A percentile compares a stretch with the other conserved stretches of the same genome.
Conservation (phyloP, 1,284 basidiomycete species). For the Rhodotorula sp. region DNA sequence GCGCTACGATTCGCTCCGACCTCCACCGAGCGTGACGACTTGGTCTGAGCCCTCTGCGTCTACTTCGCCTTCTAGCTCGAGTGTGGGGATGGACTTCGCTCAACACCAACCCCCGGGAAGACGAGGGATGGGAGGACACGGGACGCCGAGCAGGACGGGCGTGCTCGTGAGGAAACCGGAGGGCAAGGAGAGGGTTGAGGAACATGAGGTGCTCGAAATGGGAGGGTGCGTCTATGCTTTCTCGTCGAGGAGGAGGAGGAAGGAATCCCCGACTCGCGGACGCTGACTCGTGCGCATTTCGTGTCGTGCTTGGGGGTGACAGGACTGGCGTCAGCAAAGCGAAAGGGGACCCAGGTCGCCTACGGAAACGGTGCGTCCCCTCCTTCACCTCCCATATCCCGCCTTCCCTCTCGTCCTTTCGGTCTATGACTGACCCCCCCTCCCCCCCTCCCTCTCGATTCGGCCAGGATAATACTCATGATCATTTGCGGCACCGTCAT, state of each 20-base stretch:
- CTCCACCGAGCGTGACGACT: not conserved
- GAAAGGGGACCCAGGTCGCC: not conserved
- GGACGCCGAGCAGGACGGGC: not conserved
- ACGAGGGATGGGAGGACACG: not conserved
- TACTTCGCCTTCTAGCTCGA: not conserved
- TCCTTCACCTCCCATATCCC: too few relatives aligned
- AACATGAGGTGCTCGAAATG: not conserved
- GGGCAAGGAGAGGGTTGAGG: not conserved
- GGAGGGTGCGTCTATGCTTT: slow-evolving; percentile 1
- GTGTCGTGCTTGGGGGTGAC: not conserved
- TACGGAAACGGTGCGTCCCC: slow-evolving; percentile 18
- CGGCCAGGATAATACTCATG: slow-evolving; percentile 20
- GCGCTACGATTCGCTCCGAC: slow-evolving; percentile 7
- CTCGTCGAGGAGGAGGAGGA: not conserved
- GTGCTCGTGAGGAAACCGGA: not conserved
- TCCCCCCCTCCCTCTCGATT: not conserved
- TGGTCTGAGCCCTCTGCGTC: not conserved
- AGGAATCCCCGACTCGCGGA: too few relatives aligned
- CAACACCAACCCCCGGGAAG: too few relatives aligned
- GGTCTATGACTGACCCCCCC: not conserved
- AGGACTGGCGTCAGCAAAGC: slow-evolving; percentile 9
- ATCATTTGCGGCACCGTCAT: slow-evolving; percentile 13
- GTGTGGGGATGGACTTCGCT: not conserved
- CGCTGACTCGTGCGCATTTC: too few relatives aligned
- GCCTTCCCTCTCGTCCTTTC: too few relatives aligned